Conservation (phyloP, 2,329 filamentous ascomycete species). For the Fonsecaea nubica region DNA sequence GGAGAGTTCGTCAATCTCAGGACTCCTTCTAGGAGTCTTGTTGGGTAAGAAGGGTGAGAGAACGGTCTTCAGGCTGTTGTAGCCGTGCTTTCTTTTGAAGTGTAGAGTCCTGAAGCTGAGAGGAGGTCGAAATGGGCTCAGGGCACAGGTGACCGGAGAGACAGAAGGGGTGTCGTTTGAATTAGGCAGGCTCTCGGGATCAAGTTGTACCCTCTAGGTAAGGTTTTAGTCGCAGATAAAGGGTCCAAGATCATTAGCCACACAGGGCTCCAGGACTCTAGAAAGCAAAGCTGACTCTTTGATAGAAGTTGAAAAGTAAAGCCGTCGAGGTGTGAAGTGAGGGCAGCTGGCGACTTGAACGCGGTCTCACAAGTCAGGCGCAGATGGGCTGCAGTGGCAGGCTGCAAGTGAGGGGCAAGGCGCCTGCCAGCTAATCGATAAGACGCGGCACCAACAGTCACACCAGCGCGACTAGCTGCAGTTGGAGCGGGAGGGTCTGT, state of each 20-base stretch:
- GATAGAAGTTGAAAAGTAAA: neutral
- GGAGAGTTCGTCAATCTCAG: neutral
- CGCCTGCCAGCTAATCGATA: conserved; percentile 11
- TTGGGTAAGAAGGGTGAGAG: neutral
- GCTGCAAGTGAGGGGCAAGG: conserved; percentile 12
- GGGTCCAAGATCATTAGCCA: neutral
- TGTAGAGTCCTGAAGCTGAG: conserved; percentile 4
- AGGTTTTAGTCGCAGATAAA: conserved; percentile 1
- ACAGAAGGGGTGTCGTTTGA: conserved; percentile 13
- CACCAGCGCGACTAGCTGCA: neutral
- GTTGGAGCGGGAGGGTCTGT: neutral
- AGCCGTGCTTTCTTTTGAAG: neutral
- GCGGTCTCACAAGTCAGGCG: conserved; percentile 17
- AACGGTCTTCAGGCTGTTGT: neutral
- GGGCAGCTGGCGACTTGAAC: conserved; percentile 7
- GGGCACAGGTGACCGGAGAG: conserved; percentile 22
- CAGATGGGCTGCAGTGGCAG: conserved; percentile 1
- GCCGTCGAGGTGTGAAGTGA: neutral
- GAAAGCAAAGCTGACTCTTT: neutral
- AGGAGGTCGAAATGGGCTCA: conserved; percentile 19
- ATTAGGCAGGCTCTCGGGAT: conserved; percentile 6
- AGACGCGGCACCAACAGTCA: neutral
- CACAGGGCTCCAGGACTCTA: neutral
- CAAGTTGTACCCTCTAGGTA: neutral
- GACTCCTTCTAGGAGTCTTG: neutral